Conservation (phyloP, 2,329 filamentous ascomycete genomes). For the Elsinoe australis region DNA sequence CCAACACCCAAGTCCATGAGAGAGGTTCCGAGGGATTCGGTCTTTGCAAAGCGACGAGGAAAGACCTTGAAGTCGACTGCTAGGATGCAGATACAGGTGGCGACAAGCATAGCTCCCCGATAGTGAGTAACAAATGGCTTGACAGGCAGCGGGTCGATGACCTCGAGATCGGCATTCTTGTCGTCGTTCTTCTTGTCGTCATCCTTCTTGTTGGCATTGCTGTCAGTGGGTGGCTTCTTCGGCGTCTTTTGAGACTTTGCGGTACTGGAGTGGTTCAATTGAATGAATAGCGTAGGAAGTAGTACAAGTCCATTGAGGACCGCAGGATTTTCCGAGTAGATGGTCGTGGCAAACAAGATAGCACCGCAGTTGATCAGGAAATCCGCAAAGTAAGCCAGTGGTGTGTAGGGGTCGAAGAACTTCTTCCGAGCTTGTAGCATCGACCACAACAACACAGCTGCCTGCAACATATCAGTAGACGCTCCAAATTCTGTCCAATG, state of each 20-base stretch:
- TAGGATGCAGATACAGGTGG: conserved; percentile 86
- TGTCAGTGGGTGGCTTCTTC: conserved; percentile 22
- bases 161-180: conserved; percentile 21
- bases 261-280: conserved; percentile 41
- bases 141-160: conserved; percentile 55
- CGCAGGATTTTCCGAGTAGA: conserved; percentile 69
- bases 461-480: conserved; percentile 43
- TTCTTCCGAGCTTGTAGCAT: conserved; percentile 73
- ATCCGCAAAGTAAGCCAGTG: conserved; percentile 64
- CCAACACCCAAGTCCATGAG: conserved; percentile 97
- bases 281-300: conserved; percentile 51
- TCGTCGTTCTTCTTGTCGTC: conserved; percentile 23
- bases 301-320: conserved; percentile 68
- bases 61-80: conserved; percentile 94
- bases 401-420: conserved; percentile 71
- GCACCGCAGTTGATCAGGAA: conserved; percentile 79
- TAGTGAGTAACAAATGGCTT: conserved; percentile 93
- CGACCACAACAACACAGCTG: conserved; percentile 79
- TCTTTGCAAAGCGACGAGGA: conserved; percentile 90
- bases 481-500: conserved; percentile 5
- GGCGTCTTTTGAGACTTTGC: conserved; percentile 29
- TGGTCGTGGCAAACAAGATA: conserved; percentile 74
- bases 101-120: conserved; percentile 81
- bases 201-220: conserved; percentile 22
- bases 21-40: conserved; percentile 99